Evolutionary conservation across 2,329 filamentous ascomycete genomes (phyloP).

Genomic region (Conoideocrella luteorostrata): DNA sequence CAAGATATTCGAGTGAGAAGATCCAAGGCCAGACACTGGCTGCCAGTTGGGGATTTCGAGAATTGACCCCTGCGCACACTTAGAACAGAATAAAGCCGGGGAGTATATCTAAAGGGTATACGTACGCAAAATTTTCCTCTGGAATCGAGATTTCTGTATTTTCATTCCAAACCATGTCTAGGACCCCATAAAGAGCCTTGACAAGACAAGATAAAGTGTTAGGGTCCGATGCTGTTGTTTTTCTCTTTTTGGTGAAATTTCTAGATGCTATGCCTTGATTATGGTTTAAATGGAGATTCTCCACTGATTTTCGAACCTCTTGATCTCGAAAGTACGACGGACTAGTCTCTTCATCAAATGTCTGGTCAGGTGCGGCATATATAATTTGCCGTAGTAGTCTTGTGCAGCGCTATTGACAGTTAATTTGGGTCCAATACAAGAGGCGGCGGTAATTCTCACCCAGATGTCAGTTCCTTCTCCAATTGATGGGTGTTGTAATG

Average conservation of each 20-base stretch:
- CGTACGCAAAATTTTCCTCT: constrained; percentile 41
- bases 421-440: constrained; percentile 10
- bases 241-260: constrained; percentile 23
- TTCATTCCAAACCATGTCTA: constrained; percentile 19
- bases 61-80: constrained; percentile 32
- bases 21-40: constrained; percentile 47
- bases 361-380: constrained; percentile 12
- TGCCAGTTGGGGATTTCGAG: constrained; percentile 36
- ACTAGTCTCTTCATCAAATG: constrained; percentile 17
- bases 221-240: constrained; percentile 14
- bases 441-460: constrained; percentile 22
- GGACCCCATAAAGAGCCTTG: constrained; percentile 20
- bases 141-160: constrained; percentile 22
- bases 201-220: constrained; percentile 16
- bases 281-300: constrained; percentile 23
- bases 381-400: constrained; percentile 22
- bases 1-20: constrained; percentile 46
- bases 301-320: constrained; percentile 21
- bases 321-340: constrained; percentile 23
- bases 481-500: constrained; percentile 23
- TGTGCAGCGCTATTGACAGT: constrained; percentile 22
- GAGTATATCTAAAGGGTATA: constrained; percentile 9
- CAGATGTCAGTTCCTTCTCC: constrained; percentile 33
- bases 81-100: constrained; percentile 9
- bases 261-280: constrained; percentile 7